Evolutionary conservation across 441 rosid genomes (phyloP), one percentile per base, ranked within the genome.

Genomic region (Adansonia madagascariensis): DNA sequence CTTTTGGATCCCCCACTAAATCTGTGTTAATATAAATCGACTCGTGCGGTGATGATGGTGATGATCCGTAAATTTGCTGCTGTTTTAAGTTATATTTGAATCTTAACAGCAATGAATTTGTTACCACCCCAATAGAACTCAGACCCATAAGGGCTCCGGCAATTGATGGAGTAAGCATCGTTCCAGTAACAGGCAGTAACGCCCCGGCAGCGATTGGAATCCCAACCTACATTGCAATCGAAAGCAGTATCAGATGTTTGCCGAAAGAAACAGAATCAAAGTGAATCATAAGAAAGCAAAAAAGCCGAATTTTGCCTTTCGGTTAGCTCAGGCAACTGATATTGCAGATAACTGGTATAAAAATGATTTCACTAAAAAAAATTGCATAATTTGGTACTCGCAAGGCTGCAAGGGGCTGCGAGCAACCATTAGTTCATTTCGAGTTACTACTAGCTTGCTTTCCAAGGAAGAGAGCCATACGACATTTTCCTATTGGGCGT

Each of bases 71-170:
- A 35, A 63, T 67, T 44, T 70, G 83, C 56, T 71, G 81, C 60
- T 85, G 89, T 81, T 85, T 86, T 0, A 89, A 83, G 83, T 88
- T 86, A 81, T 91, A 91, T 83, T 81, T 91, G 53, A 90, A 79
- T 78, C 95, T 88, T 80, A 94, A 78, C 71, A 92, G 89, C 86
- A 96, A 81, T 4, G 98, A 94, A 77, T 96, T 94, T 64, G 97
- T 80, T 98, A 92, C 91, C 81, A 94, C 99, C 9, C 98, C 97
- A 0, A 96, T 80, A 20, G 99, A 96, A 84, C 98, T 96, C 75
- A 96, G 85, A 73, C 99, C 98, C 98, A 96, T 96, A 9, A 94
- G 97, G 55, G 92, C 99, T 75, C 99, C 97, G 0, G 99, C 97
- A 55, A 96, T 96, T 53, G 97, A 94, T 71, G 99, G 99, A 66